Base-by-base conservation (phyloP, 768 basidiomycete genomes). In the Podaxis sp. region DNA sequence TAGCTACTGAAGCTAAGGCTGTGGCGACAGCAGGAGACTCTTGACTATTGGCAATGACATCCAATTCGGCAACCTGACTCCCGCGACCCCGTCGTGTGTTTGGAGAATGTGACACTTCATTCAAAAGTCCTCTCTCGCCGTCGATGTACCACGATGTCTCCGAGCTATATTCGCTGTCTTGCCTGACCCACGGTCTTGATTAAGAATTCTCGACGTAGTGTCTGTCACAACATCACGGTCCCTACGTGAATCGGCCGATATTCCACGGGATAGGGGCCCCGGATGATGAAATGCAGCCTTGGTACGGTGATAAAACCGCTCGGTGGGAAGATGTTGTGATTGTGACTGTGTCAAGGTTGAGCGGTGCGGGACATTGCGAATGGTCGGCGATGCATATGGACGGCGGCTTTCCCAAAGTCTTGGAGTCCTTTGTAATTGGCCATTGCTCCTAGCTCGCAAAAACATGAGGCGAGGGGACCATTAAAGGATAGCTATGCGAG, bases 171-270 rank as follows among this genome's bases (percentile, higher is more conserved):
- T 55, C 19, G n/a, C 13, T 37, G 36, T 50, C 61, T 50, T 55
- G 54, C 36, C 36, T 41, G 47, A 40, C 19, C 60, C 60, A 47
- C 60, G 41, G 19, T 47, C 52, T 22, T 37, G 60, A 54, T 33
- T 49, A 29, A 43, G 60, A n/a, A 12, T 43, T 27, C 51, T 47
- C 27, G 60, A 55, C 11, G 37, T 40, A 62, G 37, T 56, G 8
- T 50, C 54, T 56, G 61, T 62, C 54, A 62, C 61, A 56, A 49
- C 47, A 62, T 62, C 61, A 56, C 54, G 37, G 55, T 29, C 46
- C 22, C 19, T 36, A 62, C 27, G 17, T 37, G 43, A 49, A 47
- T 27, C 15, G 6, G 22, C 49, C 55, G 61, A 19, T 40, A 56
- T 50, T 49, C 36, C 55, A 46, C 15, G 19, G 47, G 46, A 56